These are phyloP conservation scores for Boletus rex-veris DNA, from an alignment of 768 basidiomycete genomes.

Conservation along the genomic window DNA sequence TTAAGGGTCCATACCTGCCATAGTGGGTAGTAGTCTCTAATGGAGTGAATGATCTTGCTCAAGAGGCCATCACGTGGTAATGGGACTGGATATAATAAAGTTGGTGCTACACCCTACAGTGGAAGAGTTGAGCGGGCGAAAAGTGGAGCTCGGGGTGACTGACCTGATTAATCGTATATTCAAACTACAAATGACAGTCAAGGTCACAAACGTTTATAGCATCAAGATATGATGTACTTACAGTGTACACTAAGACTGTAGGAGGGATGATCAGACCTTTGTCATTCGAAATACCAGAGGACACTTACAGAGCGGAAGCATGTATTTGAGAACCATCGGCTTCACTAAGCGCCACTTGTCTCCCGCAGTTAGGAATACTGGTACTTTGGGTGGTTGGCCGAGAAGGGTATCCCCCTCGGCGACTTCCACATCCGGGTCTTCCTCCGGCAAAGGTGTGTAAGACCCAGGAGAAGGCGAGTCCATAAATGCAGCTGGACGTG, in stretches of 20 bases:
- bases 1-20: slow-evolving; percentile 66
- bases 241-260: slow-evolving; percentile 58
- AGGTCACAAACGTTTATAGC: neutral
- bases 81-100: slow-evolving; percentile 84
- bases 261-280: slow-evolving; percentile 11
- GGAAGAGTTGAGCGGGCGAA: neutral
- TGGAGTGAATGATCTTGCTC: slow-evolving; percentile 73
- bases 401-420: slow-evolving; percentile 30
- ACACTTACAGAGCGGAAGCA: slow-evolving; percentile 87
- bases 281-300: neutral
- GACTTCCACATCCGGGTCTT: slow-evolving; percentile 23
- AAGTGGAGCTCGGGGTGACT: neutral
- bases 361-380: slow-evolving; percentile 50
- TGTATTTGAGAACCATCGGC: slow-evolving; percentile 78
- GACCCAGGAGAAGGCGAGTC: slow-evolving; percentile 34
- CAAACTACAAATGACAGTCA: slow-evolving; percentile 53
- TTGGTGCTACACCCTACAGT: slow-evolving; percentile 79
- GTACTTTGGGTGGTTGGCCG: slow-evolving; percentile 36
- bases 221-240: slow-evolving; percentile 32
- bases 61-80: slow-evolving; percentile 56
- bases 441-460: slow-evolving; percentile 39
- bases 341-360: slow-evolving; percentile 83
- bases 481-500: slow-evolving; percentile 51
- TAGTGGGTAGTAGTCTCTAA: slow-evolving; percentile 92
- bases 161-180: slow-evolving; percentile 90